These are phyloP conservation scores for Melastoma malabathricum DNA, from an alignment of 345 rosid species.

Conservation along the genomic window DNA sequence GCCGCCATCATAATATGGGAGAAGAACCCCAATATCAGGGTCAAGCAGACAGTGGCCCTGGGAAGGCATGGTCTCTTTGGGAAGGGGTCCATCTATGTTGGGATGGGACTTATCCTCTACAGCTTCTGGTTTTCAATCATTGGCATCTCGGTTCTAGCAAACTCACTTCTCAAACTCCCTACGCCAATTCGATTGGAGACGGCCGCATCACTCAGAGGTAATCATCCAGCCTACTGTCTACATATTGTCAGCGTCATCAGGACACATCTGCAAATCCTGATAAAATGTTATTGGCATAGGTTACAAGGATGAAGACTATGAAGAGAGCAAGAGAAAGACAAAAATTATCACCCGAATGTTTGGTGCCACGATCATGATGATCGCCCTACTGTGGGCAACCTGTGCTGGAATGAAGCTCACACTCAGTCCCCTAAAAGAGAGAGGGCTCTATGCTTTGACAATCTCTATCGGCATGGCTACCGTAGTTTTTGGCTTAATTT, in stretches of 20 bases:
- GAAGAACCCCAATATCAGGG: too few species aligned
- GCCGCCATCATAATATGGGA: too few species aligned
- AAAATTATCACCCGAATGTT: not conserved
- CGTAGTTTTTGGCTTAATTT: not conserved
- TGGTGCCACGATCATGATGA: not conserved
- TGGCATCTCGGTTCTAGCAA: conserved; percentile 20
- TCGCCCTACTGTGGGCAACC: not conserved
- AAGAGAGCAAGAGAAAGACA: not conserved
- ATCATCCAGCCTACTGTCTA: not conserved
- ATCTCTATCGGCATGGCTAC: not conserved
- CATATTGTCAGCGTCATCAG: too few species aligned
- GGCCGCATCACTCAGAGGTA: conserved; percentile 9
- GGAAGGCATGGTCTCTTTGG: too few species aligned
- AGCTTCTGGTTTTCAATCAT: conserved; percentile 16
- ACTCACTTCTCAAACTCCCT: conserved; percentile 18
- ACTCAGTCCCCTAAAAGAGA: not conserved
- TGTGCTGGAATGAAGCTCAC: not conserved
- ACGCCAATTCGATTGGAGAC: not conserved
- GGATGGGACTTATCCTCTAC: conserved; percentile 12
- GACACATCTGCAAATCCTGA: too few species aligned
- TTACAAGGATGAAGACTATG: too few species aligned
- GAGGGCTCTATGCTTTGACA: not conserved
- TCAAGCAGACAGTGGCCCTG: too few species aligned
- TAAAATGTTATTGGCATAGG: too few species aligned
- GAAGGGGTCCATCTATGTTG: conserved; percentile 10